Conservation (phyloP, 176 grass and related monocot genomes). For the Oryza australiensis region DNA sequence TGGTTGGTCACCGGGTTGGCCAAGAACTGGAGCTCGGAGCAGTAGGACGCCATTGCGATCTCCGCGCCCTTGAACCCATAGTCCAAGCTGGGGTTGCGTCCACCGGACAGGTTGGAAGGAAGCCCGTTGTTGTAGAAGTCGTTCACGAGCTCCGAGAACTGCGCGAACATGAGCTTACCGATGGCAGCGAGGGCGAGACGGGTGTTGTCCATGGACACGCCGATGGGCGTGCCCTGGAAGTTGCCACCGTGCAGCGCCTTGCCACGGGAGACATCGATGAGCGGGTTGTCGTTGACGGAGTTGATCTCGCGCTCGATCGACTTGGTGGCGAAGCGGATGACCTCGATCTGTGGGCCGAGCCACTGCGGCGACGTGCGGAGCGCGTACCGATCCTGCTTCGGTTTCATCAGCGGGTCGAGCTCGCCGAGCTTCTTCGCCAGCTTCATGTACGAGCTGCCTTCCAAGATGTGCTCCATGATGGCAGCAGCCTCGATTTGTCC, state of each 20-base stretch:
- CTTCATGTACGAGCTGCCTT: constrained; percentile 92
- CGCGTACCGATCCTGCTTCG: constrained; percentile 92
- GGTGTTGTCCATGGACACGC: constrained; percentile 98
- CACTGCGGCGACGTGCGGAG: constrained; percentile 94
- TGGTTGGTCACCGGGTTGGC: constrained; percentile 95
- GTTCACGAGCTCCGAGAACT: constrained; percentile 93
- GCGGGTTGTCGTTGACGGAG: constrained; percentile 96
- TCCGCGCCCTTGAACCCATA: constrained; percentile 95
- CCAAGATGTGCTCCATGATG: constrained; percentile 88
- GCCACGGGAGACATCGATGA: constrained; percentile 83
- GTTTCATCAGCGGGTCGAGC: constrained; percentile 83
- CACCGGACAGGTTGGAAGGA: constrained; percentile 83
- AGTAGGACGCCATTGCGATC: constrained; percentile 96
- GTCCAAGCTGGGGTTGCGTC: constrained; percentile 90
- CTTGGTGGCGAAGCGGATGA: constrained; percentile 85
- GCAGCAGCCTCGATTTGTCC: constrained; percentile 93
- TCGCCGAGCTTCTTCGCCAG: constrained; percentile 76
- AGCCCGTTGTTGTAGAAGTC: constrained; percentile 98
- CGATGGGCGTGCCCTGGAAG: constrained; percentile 94
- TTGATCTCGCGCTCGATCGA: constrained; percentile 98
- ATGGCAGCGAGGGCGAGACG: constrained; percentile 80
- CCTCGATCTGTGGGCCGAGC: constrained; percentile 93
- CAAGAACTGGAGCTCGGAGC: constrained; percentile 92
- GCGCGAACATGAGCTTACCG: constrained; percentile 94
- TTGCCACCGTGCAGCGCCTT: constrained; percentile 89